Evolutionary conservation across 768 basidiomycete genomes (phyloP), one percentile per base, ranked within the genome.

Genomic region (Cubamyces sp.): DNA sequence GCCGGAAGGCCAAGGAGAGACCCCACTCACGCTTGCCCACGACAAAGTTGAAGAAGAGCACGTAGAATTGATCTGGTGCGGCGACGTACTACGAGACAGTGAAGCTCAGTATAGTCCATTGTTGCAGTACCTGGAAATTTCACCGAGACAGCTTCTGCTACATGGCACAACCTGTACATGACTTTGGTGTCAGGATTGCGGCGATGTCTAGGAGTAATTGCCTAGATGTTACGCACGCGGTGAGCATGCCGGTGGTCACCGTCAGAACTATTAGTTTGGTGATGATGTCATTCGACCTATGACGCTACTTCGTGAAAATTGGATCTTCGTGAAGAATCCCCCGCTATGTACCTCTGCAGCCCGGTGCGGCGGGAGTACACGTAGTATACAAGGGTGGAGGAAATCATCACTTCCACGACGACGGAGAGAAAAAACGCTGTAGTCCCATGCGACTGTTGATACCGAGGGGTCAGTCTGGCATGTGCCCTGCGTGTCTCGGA

Each of bases 21-120:
- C 12, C 18, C 0, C 4, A 57, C 56, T 46, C 16, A 57, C 56
- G 47, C n/a, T 57, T 57, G 3, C 37, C 56, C 3, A 57, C 25
- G 37, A 57, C 40, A 46, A 57, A 57, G 47, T 57, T 57, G 48
- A 57, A 57, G 56, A 48, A 57, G 7, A 57, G 47, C 8, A 57
- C 56, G 39, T 57, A 57, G 47, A 57, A 39, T 4, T 49, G 26
- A 25, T 49, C 25, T 14, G 16, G 47, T 1, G 23, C 46, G 0
- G 56, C 26, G 1, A 49, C 28, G 25, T 57, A 57, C 56, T 57
- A 46, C 18, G 6, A n/a, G 16, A 1, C 14, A 1, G 21, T 18
- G 16, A 19, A 3, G 8, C 43, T n/a, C n/a, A 19, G 18, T 3
- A 30, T 30, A 8, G 28, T 30, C 28, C 43, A 19, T 5, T 9